These are phyloP conservation scores for Eutrema heterophyllum DNA, from an alignment of 345 rosid species.

Conservation along the genomic window DNA sequence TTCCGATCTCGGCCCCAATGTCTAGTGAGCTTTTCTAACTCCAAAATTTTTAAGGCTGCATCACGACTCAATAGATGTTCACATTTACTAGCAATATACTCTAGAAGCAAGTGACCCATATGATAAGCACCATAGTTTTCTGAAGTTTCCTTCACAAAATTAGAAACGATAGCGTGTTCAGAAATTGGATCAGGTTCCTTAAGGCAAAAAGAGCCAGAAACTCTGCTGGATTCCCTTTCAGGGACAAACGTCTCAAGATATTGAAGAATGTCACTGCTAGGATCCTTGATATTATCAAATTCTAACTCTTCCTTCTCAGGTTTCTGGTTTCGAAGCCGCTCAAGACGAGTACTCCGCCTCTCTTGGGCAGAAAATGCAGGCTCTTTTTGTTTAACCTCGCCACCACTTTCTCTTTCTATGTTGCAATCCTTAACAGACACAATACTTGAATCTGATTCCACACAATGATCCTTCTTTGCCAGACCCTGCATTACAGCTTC, in stretches of 20 bases:
- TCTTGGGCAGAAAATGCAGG: constrained; percentile 54
- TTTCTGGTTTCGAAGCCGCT: constrained; percentile 90
- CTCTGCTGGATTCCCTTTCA: constrained; percentile 27
- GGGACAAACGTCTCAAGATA: constrained; percentile 67
- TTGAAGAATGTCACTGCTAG: constrained; percentile 56
- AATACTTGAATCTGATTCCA: constrained; percentile 33
- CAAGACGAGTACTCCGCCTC: constrained; percentile 97
- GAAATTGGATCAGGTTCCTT: constrained; percentile 38
- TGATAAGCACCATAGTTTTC: constrained; percentile 86
- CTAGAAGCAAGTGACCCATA: constrained; percentile 84
- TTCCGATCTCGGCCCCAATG: constrained; percentile 79
- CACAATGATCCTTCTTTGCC: constrained; percentile 39
- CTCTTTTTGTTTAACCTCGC: constrained; percentile 52
- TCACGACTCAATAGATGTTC: constrained; percentile 41
- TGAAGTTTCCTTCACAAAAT: constrained; percentile 61
- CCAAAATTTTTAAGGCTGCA: constrained; percentile 56
- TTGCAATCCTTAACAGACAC: constrained; percentile 41
- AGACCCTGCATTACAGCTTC: constrained; percentile 38
- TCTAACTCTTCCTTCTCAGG: constrained; percentile 84
- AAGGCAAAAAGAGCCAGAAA: constrained; percentile 34
- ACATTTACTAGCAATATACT: constrained; percentile 50
- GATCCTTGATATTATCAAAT: constrained; percentile 54
- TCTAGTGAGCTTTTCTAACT: constrained; percentile 83
- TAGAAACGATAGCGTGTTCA: constrained; percentile 46
- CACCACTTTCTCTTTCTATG: constrained; percentile 49